phyloP scores from a whole-genome alignment of 352 stramenopile genomes.

The Thalassiosira mediterranea region DNA sequence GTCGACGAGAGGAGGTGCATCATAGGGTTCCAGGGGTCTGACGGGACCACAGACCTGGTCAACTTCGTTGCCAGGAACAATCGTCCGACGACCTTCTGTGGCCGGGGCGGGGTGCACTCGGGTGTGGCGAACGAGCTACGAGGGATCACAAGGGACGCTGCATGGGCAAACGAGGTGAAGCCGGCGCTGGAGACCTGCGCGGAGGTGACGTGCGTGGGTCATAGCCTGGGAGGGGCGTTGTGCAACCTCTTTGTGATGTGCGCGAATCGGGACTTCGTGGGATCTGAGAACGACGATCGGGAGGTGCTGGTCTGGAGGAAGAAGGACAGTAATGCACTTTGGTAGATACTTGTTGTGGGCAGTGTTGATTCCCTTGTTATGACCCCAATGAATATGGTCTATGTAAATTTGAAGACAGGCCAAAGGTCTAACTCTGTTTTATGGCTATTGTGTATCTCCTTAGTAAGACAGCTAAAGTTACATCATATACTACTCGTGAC shows the following conservation, averaged over 20 bases:
- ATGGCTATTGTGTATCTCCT: too few relatives aligned
- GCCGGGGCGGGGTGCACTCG: conserved; percentile 21
- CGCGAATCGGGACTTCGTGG: conserved; percentile 31
- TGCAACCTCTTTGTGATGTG: conserved; percentile 52
- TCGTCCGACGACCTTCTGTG: conserved; percentile 23
- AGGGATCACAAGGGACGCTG: conserved; percentile 6
- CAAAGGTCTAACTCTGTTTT: too few relatives aligned
- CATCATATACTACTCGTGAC: too few relatives aligned
- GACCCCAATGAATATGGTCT: too few relatives aligned
- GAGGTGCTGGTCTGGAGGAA: background rate
- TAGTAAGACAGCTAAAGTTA: too few relatives aligned
- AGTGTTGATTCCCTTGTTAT: too few relatives aligned
- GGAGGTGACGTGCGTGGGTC: conserved; percentile 40
- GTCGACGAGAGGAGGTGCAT: conserved; percentile 23
- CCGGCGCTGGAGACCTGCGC: conserved; percentile 41
- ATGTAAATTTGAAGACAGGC: too few relatives aligned
- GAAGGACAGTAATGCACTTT: too few relatives aligned
- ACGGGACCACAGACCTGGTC: conserved; percentile 8
- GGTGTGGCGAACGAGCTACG: conserved; percentile 29
- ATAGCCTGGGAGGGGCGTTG: conserved; percentile 36
- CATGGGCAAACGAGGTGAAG: conserved; percentile 15
- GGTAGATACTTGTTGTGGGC: too few relatives aligned
- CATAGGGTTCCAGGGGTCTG: conserved; percentile 28
- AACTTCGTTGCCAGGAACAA: conserved; percentile 20
- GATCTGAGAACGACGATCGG: conserved; percentile 12